Conservation (phyloP, 768 basidiomycete species). For the Ramaria rubella region DNA sequence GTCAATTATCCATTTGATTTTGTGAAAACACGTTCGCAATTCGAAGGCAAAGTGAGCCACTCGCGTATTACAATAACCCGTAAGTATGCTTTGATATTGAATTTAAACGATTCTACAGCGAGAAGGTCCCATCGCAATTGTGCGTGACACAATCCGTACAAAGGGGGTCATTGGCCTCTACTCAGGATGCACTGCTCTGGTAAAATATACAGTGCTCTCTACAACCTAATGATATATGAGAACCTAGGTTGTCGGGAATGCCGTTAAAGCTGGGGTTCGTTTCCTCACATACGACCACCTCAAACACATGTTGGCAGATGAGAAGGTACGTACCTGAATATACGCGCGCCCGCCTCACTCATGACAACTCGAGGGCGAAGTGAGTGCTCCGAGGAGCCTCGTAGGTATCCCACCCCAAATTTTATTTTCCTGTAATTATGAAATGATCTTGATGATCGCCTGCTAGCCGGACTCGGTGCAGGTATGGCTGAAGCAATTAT, state of each 20-base stretch:
- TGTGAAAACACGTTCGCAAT: slow-evolving; percentile 92
- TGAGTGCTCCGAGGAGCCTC: slow-evolving; percentile 79
- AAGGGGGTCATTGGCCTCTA: slow-evolving; percentile 87
- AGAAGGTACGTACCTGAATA: slow-evolving; percentile 47
- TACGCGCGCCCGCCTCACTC: background rate
- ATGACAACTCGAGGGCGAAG: slow-evolving; percentile 64
- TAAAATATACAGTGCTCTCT: background rate
- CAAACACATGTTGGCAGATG: slow-evolving; percentile 75
- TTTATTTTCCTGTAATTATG: slow-evolving; percentile 4
- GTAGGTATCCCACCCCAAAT: slow-evolving; percentile 48
- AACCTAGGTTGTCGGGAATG: slow-evolving; percentile 65
- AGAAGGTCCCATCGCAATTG: slow-evolving; percentile 67
- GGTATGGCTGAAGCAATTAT: slow-evolving; percentile 90
- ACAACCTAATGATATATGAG: background rate
- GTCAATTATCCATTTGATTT: slow-evolving; percentile 87
- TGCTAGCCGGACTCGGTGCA: slow-evolving; percentile 74
- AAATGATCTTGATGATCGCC: background rate
- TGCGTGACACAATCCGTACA: slow-evolving; percentile 62
- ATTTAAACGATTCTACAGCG: slow-evolving; percentile 30
- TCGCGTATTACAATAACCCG: too few relatives aligned
- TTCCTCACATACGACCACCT: slow-evolving; percentile 94
- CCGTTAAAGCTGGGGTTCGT: slow-evolving; percentile 90
- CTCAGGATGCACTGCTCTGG: slow-evolving; percentile 82
- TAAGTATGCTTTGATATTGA: background rate
- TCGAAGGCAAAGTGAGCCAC: slow-evolving; percentile 63